Base-by-base conservation (phyloP, 495 filamentous ascomycete genomes). In the Neurospora intermedia region DNA sequence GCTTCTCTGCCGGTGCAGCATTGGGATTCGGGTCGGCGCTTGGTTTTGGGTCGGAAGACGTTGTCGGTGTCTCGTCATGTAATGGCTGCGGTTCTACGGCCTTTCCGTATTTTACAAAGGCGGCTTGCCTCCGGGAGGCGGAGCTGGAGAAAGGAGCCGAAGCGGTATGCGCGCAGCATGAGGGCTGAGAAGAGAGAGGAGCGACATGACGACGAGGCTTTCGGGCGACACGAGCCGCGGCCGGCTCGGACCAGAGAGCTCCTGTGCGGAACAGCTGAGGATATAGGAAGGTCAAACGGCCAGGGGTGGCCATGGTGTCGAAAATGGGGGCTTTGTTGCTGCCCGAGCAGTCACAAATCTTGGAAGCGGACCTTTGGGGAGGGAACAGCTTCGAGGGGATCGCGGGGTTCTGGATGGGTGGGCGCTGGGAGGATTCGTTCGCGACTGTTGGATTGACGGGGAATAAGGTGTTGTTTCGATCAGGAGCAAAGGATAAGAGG, bases 281-380 rank as follows among this genome's bases (percentile, higher is more conserved):
- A 76, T 94, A 94, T 18, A 94, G 85, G 76, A 94, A 94, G 4
- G 88, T 89, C 42, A 95, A 84, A 76, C 92, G 85, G 69, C 84
- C 84, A 11, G 54, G 27, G 13, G 88, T 84, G 69, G 91, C 88
- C 92, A 95, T 95, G 74, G 74, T 79, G 16, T 31, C 43, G 69
- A 45, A n/a, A 43, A 59, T 41, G 15, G 16, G 20, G 35, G 66
- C 54, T 35, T 66, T 16, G 54, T 66, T 35, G 54, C 54, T 66
- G 54, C 54, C 54, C 54, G 27, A 66, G 54, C 54, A 18, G 27
- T 66, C 13, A 66, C 54, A 66, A 6, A 18, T 66, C 27, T 66
- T 38, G 15, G 27, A 35, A 35, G 54, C 54, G 7, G 54, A 35
- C 13, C 35, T 62, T 39, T 4, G 38, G 39, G 27, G 31, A 8